Evolutionary conservation across 1,284 basidiomycete genomes (phyloP).

Genomic region (Ustanciosporium gigantosporum): DNA sequence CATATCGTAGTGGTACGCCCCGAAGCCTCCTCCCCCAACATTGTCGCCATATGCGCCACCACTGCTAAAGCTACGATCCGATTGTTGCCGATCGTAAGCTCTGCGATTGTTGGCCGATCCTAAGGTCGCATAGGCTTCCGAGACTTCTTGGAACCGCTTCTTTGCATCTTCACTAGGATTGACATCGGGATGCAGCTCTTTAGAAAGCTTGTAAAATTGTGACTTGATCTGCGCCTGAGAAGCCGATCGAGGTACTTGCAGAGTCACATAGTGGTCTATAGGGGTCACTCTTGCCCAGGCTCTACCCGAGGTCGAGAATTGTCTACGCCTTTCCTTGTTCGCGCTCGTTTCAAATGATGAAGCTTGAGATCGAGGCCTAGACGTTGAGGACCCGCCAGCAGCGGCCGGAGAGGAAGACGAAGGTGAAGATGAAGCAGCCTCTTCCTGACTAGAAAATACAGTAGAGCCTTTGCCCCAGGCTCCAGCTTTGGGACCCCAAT

Average conservation of each 20-base stretch:
- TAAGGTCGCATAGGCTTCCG: slow-evolving; percentile 55
- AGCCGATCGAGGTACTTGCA: slow-evolving; percentile 34
- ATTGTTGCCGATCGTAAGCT: slow-evolving; percentile 12
- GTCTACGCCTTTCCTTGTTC: background rate
- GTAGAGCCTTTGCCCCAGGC: slow-evolving; percentile 63
- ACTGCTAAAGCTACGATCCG: background rate
- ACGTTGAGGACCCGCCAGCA: too few relatives aligned
- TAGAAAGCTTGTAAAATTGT: slow-evolving; percentile 60
- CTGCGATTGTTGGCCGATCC: slow-evolving; percentile 17
- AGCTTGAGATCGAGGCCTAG: background rate
- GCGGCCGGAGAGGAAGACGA: background rate
- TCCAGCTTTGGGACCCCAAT: slow-evolving; percentile 65
- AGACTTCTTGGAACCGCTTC: slow-evolving; percentile 53
- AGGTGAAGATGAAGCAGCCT: background rate
- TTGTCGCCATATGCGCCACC: slow-evolving; percentile 13
- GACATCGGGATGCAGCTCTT: slow-evolving; percentile 57
- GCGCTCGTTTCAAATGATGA: background rate
- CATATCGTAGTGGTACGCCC: slow-evolving; percentile 29
- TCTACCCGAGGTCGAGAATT: slow-evolving; percentile 2
- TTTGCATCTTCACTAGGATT: slow-evolving; percentile 55
- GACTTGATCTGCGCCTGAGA: slow-evolving; percentile 57
- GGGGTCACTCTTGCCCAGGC: background rate
- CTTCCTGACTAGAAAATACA: slow-evolving; percentile 62
- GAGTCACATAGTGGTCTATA: slow-evolving; percentile 36
- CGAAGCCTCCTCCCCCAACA: slow-evolving; percentile 2